Evolutionary conservation across 345 rosid genomes (phyloP).

Genomic region (Passiflora organensis): DNA sequence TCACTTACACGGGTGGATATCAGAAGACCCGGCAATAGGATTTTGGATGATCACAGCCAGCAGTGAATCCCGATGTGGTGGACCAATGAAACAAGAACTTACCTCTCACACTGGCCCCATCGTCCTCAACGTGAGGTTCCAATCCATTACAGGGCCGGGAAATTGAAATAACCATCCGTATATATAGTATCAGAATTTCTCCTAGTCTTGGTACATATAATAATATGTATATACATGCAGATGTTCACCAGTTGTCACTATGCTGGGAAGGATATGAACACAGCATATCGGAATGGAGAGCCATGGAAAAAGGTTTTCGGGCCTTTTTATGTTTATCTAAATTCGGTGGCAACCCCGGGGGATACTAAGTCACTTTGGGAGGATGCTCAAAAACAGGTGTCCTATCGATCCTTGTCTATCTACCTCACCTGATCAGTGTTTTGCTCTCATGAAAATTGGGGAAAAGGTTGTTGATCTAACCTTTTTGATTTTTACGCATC

Average conservation of each 20-base stretch:
- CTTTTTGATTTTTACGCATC: too few species aligned
- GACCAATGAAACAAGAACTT: not conserved
- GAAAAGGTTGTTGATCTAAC: not conserved
- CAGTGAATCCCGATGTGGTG: not conserved
- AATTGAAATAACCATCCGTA: too few species aligned
- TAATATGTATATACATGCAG: too few species aligned
- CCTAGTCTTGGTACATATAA: not conserved
- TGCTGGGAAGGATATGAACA: constrained; percentile 50
- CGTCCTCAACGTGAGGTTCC: constrained; percentile 50
- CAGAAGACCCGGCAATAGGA: not conserved
- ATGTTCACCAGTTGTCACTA: constrained; percentile 28
- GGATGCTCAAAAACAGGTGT: constrained; percentile 23
- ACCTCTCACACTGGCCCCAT: constrained; percentile 38
- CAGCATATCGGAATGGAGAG: constrained; percentile 39
- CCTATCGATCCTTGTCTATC: not conserved
- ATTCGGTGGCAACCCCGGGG: constrained; percentile 28
- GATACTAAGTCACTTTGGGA: constrained; percentile 12
- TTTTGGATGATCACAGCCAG: not conserved
- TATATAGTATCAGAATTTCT: too few species aligned
- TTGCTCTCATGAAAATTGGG: not conserved
- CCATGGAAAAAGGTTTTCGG: constrained; percentile 81
- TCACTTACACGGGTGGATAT: not conserved
- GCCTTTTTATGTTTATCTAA: constrained; percentile 67
- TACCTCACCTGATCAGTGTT: not conserved
- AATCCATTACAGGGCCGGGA: too few species aligned